phyloP scores from a whole-genome alignment of 441 rosid genomes.

The Gossypium aridum region DNA sequence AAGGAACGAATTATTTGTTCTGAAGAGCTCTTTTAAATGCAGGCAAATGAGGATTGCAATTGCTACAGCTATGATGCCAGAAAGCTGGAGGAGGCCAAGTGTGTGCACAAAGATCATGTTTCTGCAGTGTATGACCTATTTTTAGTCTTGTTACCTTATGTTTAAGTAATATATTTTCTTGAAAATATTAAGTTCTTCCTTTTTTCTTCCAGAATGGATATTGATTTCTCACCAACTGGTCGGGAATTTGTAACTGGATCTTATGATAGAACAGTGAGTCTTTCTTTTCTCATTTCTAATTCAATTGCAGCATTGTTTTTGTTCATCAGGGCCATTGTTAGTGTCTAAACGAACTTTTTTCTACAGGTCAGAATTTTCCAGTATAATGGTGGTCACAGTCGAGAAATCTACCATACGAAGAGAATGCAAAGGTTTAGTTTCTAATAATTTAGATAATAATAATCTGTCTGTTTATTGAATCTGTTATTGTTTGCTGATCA shows the following conservation, averaged over 20 bases:
- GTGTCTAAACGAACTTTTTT: conserved; percentile 2
- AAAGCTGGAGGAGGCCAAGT: conserved; percentile 79
- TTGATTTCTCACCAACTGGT: conserved; percentile 95
- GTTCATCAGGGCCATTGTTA: background rate
- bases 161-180: background rate
- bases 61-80: conserved; percentile 91
- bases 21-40: conserved; percentile 16
- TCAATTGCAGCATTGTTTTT: background rate
- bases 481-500: conserved; percentile 4
- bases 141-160: background rate
- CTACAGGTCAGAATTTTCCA: conserved; percentile 77
- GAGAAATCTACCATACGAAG: conserved; percentile 91
- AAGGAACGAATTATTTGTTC: background rate
- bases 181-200: background rate
- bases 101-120: conserved; percentile 95
- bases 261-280: conserved; percentile 84
- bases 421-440: conserved; percentile 87
- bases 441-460: background rate
- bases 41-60: conserved; percentile 96
- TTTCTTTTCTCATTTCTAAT: background rate
- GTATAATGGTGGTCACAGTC: conserved; percentile 84
- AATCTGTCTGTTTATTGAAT: background rate
- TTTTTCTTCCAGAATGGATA: conserved; percentile 67
- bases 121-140: conserved; percentile 74
- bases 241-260: conserved; percentile 97